Percentiles rank a stretch among this genome's conserved stretches.
Conservation (phyloP, 164 flowering plant genomes). For the Piper longum region DNA sequence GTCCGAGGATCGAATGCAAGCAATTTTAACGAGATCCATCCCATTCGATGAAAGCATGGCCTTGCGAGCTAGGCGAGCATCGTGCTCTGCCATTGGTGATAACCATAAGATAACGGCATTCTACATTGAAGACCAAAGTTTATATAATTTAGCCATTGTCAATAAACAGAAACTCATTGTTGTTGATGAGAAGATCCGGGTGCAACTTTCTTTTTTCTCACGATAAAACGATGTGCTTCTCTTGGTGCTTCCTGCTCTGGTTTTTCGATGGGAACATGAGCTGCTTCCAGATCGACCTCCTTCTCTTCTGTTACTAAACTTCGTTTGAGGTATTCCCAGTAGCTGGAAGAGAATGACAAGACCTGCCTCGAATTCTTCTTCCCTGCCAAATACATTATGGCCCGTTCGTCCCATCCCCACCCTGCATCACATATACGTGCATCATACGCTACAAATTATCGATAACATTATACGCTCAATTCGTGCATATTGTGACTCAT, state of each 20-base stretch:
- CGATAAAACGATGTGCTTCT: no score
- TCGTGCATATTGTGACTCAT: no score
- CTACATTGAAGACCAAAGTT: background rate
- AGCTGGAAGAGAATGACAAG: background rate
- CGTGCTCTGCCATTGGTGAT: background rate
- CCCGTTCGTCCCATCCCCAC: background rate
- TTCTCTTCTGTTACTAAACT: background rate
- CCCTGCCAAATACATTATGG: background rate
- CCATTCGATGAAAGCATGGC: no score
- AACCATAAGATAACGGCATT: background rate
- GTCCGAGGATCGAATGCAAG: constrained; percentile 47
- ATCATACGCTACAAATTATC: no score
- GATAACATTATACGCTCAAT: no score
- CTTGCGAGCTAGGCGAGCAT: background rate
- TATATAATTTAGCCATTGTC: no score
- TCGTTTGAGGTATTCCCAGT: no score
- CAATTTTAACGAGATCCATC: background rate
- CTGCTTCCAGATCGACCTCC: background rate
- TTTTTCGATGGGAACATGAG: background rate
- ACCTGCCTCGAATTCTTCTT: background rate
- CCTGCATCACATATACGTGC: background rate
- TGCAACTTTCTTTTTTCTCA: no score
- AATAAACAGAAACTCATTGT: no score
- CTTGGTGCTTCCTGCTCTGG: no score
- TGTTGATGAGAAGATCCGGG: no score